Percentiles rank a stretch among this genome's conserved stretches.
Conservation (phyloP, 2,329 filamentous ascomycete genomes). For the Penicillium sp. region DNA sequence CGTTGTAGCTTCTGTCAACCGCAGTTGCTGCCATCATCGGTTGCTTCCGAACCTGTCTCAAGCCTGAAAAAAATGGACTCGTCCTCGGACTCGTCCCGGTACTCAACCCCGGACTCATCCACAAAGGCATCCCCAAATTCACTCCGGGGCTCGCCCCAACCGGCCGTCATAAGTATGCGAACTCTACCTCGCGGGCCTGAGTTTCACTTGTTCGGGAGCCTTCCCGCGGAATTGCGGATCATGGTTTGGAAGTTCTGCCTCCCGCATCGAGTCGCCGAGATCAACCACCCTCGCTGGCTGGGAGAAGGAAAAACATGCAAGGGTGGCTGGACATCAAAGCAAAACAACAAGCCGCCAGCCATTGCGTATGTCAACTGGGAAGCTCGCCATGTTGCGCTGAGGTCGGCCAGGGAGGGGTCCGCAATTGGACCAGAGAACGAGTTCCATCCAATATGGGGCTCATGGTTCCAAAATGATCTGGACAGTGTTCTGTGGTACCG, state of each 20-base stretch:
- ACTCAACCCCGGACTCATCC: neutral
- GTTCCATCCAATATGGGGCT: too few relatives aligned
- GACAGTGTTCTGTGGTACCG: neutral
- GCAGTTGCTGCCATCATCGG: too few relatives aligned
- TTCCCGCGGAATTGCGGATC: neutral
- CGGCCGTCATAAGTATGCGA: neutral
- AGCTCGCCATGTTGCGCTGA: neutral
- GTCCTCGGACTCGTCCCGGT: neutral
- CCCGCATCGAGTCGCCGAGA: neutral
- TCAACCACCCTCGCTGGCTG: neutral
- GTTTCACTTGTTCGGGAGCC: neutral
- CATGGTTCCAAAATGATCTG: neutral
- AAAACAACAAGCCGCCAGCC: neutral
- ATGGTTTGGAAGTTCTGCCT: neutral
- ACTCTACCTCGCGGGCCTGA: neutral
- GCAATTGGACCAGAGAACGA: neutral
- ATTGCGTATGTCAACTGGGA: neutral
- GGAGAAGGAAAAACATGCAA: neutral
- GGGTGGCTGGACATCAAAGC: neutral
- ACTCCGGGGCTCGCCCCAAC: neutral
- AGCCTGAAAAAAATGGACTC: neutral
- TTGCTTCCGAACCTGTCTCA: too few relatives aligned
- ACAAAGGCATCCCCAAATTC: neutral
- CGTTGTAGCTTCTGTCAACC: neutral
- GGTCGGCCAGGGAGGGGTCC: neutral